Evolutionary conservation across 116 monocot species (phyloP), one percentile per base, ranked within the genome.

Genomic region (Iris pallida): DNA sequence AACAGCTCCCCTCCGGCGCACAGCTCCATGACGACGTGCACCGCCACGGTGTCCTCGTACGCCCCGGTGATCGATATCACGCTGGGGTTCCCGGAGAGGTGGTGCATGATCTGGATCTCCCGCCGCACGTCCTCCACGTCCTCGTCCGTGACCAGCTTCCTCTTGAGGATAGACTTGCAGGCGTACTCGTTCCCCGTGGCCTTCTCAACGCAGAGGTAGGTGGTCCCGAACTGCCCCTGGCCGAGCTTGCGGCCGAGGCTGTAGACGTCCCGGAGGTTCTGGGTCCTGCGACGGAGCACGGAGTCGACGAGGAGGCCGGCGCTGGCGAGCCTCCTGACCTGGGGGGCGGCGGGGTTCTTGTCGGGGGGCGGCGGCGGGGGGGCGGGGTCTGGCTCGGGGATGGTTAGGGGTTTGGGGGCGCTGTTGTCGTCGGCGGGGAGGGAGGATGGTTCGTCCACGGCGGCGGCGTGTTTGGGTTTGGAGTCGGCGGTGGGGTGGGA

Each of bases 31-130:
- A 81, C 71, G 2, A 81, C 76, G 47, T 81, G 81, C 40, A 81
- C 81, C 20, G 71, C 71, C 41, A 67, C 55, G 3, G 69, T 62
- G 20, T 81, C 81, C 67, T 81, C 81, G 41, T 81, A 81, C 2
- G 81, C 81, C 18, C 81, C 81, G 6, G 59, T 57, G 41, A 81
- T 81, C 15, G 81, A 71, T 55, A 81, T 81, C 13, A 81, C 71
- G 17, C 72, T 76, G 0, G 76, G 68, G 61, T 76, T 71, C 18
- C 81, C 81, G 5, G 76, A 55, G 4, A 81, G 15, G 17, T 81
- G 81, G 60, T 81, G 81, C 81, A 81, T 81, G 57, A 81, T 81
- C 68, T 81, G 81, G 52, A 81, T 76, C 72, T 81, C 81, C 17
- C 81, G 41, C 43, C 71, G 49, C 16, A 81, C 81, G 52, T 81